Conservation (phyloP, 345 rosid species). For the Carallia pectinifolia region DNA sequence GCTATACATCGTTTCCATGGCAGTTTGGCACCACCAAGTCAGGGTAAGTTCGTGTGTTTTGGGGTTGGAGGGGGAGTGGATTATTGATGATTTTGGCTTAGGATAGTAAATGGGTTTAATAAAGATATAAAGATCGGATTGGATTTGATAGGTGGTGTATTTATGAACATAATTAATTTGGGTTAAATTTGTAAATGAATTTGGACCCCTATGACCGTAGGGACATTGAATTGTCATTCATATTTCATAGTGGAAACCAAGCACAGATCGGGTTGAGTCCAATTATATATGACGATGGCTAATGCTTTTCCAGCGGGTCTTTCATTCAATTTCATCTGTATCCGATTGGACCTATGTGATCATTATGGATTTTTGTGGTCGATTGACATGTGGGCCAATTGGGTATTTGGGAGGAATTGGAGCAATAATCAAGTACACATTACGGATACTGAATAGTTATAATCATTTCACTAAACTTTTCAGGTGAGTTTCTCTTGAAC, state of each 20-base stretch:
- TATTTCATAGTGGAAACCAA: background rate
- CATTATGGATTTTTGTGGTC: too few species aligned
- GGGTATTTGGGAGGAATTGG: too few species aligned
- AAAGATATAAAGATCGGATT: background rate
- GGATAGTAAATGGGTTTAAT: background rate
- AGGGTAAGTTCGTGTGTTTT: background rate
- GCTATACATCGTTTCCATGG: conserved; percentile 34
- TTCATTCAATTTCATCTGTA: too few species aligned
- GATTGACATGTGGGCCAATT: too few species aligned
- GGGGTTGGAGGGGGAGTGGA: background rate
- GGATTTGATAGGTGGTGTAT: background rate
- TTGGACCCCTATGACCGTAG: background rate
- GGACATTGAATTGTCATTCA: background rate
- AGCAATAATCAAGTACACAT: background rate
- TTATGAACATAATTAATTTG: background rate
- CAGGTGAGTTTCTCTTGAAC: background rate
- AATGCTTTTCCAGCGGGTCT: too few species aligned
- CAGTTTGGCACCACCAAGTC: background rate
- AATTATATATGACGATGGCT: too few species aligned
- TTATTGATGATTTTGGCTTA: too few species aligned
- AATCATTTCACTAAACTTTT: background rate
- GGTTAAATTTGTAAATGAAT: background rate
- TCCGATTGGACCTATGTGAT: too few species aligned
- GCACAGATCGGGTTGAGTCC: too few species aligned
- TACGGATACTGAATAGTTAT: background rate